Evolutionary conservation across 1,284 basidiomycete species (phyloP).

Genomic region (Pseudozyma sp.): DNA sequence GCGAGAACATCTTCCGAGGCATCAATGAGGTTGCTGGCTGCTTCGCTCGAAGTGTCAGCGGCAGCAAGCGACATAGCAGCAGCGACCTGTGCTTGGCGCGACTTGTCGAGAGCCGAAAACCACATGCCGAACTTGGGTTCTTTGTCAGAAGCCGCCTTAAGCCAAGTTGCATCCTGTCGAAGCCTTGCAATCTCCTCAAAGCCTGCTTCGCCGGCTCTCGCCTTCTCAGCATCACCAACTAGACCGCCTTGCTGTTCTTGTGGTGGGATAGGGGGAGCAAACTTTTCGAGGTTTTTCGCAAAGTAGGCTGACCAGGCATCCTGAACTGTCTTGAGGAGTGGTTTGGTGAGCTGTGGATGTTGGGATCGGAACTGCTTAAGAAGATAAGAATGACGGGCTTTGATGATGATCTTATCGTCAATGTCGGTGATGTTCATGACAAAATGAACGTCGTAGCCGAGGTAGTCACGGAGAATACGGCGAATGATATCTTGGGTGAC

Average conservation of each 20-base stretch:
- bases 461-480: conserved; percentile 93
- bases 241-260: conserved; percentile 51
- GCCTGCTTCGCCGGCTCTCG: conserved; percentile 57
- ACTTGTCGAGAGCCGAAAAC: conserved; percentile 60
- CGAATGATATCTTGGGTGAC: conserved; percentile 96
- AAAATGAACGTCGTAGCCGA: conserved; percentile 96
- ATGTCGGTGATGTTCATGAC: conserved; percentile 99
- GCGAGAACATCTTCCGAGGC: conserved; percentile 64
- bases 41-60: conserved; percentile 34
- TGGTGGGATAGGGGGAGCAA: conserved; percentile 63
- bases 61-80: conserved; percentile 61
- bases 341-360: conserved; percentile 48
- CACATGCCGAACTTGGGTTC: conserved; percentile 67
- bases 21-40: conserved; percentile 53
- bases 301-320: conserved; percentile 63
- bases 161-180: conserved; percentile 55
- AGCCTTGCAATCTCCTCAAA: conserved; percentile 61
- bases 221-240: conserved; percentile 40
- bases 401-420: conserved; percentile 88
- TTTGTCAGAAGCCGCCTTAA: conserved; percentile 46
- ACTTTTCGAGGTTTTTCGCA: conserved; percentile 53
- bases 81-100: conserved; percentile 61
- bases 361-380: conserved; percentile 70
- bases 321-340: conserved; percentile 55
- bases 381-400: conserved; percentile 71